Base-by-base conservation (phyloP, 2,329 filamentous ascomycete genomes). In the Knoxdaviesia capensis region DNA sequence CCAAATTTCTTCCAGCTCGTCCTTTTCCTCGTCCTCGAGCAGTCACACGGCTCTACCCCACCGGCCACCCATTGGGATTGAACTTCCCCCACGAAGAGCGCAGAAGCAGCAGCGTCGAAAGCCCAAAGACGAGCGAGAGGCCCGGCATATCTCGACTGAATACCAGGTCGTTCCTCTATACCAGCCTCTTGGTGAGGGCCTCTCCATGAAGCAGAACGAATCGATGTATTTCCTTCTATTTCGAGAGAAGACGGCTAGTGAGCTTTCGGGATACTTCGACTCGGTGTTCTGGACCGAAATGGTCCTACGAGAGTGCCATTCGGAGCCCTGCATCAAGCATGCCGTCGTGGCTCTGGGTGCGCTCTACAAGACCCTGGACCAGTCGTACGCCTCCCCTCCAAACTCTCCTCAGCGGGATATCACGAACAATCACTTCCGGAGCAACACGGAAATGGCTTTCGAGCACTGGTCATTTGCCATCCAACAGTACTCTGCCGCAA, bases 241-340 rank as follows among this genome's bases (percentile, higher is more conserved):
- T 49, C 66, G 68, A 36, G 60, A 66, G 30, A 70, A 71, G 37
- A 78, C 77, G 0, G 71, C 74, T 1, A 68, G 59, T 39, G 73
- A 77, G 50, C 59, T 80, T 6, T 77, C 75, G 0, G 75, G 77
- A 8, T 80, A 75, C 52, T 80, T 80, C 46, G 71, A 79, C 51
- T 70, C 67, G 20, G 62, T 66, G 2, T 80, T 80, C 51, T 81
- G 76, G 76, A 74, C 66, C 1, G 62, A 66, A 37, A 66, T 68
- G 33, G 74, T 80, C 2, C 54, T 80, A 7, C 70, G 74, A 48
- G 73, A 75, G 53, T 78, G 73, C 41, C 72, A 80, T 48, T 62
- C 64, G 1, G 71, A 77, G 50, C 59, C 66, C 8, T 65, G 74
- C 30, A 73, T 80, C 45, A 68, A 70, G 8, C 73, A 80, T 53